Conservation (phyloP, 148 eudicot genomes). For the Heliamphora exappendiculata region DNA sequence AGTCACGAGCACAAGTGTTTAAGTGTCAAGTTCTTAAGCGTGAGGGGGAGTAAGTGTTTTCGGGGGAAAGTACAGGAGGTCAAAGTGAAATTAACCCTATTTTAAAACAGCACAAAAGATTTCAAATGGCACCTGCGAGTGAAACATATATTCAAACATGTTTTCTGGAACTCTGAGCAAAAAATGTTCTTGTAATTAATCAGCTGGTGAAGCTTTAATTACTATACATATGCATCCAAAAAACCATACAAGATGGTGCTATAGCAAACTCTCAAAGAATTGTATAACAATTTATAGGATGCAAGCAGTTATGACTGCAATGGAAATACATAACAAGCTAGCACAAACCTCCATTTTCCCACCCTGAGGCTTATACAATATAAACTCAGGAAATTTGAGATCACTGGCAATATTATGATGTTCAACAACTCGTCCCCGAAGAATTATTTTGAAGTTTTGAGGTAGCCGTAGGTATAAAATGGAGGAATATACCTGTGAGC, state of each 20-base stretch:
- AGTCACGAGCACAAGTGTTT: too few species aligned
- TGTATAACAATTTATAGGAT: neutral
- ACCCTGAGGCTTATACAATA: conserved; percentile 24
- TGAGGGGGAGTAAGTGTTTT: too few species aligned
- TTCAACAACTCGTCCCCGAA: conserved; percentile 15
- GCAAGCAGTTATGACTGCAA: neutral
- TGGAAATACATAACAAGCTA: neutral
- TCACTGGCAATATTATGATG: conserved; percentile 24
- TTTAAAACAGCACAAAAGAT: neutral
- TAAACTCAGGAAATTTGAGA: conserved; percentile 20
- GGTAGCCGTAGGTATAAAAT: conserved; percentile 27
- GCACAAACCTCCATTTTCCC: conserved; percentile 16
- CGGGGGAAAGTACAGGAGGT: too few species aligned
- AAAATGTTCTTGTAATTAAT: neutral
- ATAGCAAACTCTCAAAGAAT: neutral
- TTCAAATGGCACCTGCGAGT: neutral
- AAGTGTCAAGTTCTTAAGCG: too few species aligned
- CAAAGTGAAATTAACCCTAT: too few species aligned
- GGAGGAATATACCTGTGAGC: conserved; percentile 20
- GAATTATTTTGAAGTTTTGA: conserved; percentile 18
- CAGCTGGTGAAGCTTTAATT: neutral
- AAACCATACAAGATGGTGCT: neutral
- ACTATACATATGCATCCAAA: neutral
- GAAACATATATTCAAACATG: neutral
- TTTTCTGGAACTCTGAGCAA: neutral